Evolutionary conservation across 78 protist species (phyloP).

Genomic region (Dictyostelium intermedium): DNA sequence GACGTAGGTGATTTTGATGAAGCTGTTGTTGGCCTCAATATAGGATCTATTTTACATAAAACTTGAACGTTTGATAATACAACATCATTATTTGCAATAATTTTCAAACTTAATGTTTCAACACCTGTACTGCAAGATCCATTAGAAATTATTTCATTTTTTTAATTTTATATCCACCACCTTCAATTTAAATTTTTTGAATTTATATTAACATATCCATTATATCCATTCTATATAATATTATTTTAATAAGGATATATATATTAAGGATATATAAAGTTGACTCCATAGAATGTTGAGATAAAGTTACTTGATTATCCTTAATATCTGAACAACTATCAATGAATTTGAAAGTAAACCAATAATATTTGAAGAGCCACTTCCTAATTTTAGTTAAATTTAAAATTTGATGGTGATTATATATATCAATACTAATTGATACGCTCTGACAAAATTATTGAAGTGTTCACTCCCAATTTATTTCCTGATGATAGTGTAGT

Average conservation of each 20-base stretch:
- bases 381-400: background rate
- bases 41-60: background rate
- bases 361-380: background rate
- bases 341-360: too few species aligned
- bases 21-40: conserved; percentile 23
- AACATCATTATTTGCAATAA: background rate
- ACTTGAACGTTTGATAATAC: background rate
- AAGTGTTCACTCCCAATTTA: too few species aligned
- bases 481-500: too few species aligned
- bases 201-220: background rate
- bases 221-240: background rate
- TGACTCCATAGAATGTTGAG: background rate
- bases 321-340: background rate
- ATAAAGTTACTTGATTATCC: background rate
- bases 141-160: background rate
- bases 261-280: too few species aligned
- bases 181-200: background rate
- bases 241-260: too few species aligned
- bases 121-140: background rate
- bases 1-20: background rate
- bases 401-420: background rate
- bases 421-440: background rate
- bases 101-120: too few species aligned
- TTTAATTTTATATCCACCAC: background rate
- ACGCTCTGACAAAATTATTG: background rate